Evolutionary conservation across 208 protist species (phyloP).

Genomic region (Naegleria gruberi): DNA sequence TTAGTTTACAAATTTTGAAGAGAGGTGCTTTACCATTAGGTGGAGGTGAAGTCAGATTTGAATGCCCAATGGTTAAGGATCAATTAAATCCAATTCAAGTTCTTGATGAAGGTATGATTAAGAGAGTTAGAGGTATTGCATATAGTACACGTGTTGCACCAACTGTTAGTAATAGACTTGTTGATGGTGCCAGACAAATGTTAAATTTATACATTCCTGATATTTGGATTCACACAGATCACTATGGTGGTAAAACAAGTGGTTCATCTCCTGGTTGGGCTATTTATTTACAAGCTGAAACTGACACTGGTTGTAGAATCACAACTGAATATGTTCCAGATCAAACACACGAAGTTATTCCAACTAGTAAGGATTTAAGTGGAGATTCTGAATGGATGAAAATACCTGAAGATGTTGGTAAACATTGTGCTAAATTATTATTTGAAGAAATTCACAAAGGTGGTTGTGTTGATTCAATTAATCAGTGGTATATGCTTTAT

Average conservation of each 20-base stretch:
- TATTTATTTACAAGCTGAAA: slow-evolving; percentile 17
- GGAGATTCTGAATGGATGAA: not conserved
- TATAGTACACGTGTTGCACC: slow-evolving; percentile 14
- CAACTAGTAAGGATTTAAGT: not conserved
- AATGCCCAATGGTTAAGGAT: slow-evolving; percentile 20
- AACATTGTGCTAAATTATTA: not conserved
- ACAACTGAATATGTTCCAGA: not conserved
- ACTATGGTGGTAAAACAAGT: not conserved
- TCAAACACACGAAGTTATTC: not conserved
- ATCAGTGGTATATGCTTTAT: not conserved
- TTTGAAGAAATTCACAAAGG: slow-evolving; percentile 6
- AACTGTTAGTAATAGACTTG: not conserved
- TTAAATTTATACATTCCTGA: slow-evolving; percentile 20
- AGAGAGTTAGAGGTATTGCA: slow-evolving; percentile 26
- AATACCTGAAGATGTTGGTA: slow-evolving; percentile 21
- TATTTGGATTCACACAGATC: slow-evolving; percentile 27
- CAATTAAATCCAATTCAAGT: slow-evolving; percentile 14
- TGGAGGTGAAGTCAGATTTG: slow-evolving; percentile 25
- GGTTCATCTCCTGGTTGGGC: not conserved
- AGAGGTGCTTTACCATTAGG: slow-evolving; percentile 19
- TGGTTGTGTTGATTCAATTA: slow-evolving; percentile 13
- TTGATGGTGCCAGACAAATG: not conserved
- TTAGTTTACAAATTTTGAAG: slow-evolving; percentile 20
- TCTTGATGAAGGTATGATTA: slow-evolving; percentile 20
- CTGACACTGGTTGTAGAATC: not conserved